These are phyloP conservation scores for Iris macrosiphon DNA, from an alignment of 106 monocot species.

Conservation along the genomic window DNA sequence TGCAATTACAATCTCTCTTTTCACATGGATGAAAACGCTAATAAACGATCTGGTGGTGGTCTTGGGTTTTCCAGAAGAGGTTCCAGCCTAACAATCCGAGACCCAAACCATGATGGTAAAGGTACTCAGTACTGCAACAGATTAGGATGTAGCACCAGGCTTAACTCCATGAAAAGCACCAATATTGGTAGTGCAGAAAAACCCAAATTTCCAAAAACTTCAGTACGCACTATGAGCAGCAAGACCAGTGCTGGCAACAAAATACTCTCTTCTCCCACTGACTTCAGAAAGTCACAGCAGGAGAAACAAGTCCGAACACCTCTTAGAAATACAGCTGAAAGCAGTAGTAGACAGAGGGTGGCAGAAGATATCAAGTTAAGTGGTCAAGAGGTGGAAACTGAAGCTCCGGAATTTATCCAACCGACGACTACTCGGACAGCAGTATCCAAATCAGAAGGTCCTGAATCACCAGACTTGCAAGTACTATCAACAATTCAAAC, in stretches of 20 bases:
- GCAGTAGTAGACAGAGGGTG: slow-evolving; percentile 17
- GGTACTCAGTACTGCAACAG: slow-evolving; percentile 25
- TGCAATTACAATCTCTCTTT: neutral
- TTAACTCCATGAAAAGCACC: slow-evolving; percentile 14
- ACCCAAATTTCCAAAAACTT: slow-evolving; percentile 18
- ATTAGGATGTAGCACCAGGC: slow-evolving; percentile 35
- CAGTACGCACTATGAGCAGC: slow-evolving; percentile 24
- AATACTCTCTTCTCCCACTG: slow-evolving; percentile 15
- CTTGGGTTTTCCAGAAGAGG: slow-evolving; percentile 22
- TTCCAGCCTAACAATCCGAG: slow-evolving; percentile 20
- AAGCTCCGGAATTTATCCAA: slow-evolving; percentile 1
- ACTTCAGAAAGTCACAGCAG: slow-evolving; percentile 15
- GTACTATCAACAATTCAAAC: neutral
- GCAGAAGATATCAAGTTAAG: neutral
- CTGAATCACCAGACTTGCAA: slow-evolving; percentile 2
- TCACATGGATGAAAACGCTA: slow-evolving; percentile 34
- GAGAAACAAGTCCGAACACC: slow-evolving; percentile 13
- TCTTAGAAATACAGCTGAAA: slow-evolving; percentile 16
- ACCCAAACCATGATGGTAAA: slow-evolving; percentile 29
- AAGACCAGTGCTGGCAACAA: slow-evolving; percentile 25
- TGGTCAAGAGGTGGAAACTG: neutral
- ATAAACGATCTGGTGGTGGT: slow-evolving; percentile 15
- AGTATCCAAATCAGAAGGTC: slow-evolving; percentile 3
- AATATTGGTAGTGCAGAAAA: slow-evolving; percentile 24
- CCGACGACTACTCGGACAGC: slow-evolving; percentile 3